Percentiles rank a stretch among this genome's conserved stretches.
Conservation (phyloP, 139 green algal genomes). For the Tetradesmus obliquus region DNA sequence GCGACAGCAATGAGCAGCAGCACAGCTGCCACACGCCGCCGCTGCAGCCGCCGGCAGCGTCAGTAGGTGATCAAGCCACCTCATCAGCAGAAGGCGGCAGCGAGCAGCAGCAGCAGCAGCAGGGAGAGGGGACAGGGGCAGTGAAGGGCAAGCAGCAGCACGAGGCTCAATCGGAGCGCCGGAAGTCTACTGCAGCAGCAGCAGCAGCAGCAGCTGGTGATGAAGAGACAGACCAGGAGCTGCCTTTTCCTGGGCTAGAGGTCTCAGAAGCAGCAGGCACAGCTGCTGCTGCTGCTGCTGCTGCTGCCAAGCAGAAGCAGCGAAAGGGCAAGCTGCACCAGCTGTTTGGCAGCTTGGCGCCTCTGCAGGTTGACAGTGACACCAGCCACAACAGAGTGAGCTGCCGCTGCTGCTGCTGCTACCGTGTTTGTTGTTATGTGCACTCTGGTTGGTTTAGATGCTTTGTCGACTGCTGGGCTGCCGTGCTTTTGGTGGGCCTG, state of each 20-base stretch:
- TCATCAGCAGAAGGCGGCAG: not conserved
- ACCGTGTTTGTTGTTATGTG: too few species aligned
- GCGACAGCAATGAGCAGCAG: not conserved
- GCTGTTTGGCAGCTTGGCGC: not conserved
- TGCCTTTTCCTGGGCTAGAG: not conserved
- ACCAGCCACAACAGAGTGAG: not conserved
- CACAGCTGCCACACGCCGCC: not conserved
- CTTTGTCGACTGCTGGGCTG: too few species aligned
- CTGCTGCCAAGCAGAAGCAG: not conserved
- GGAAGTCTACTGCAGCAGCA: not conserved
- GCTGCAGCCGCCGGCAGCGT: not conserved
- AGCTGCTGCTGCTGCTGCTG: not conserved
- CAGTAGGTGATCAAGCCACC: not conserved
- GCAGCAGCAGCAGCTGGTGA: not conserved
- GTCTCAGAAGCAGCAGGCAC: conserved; percentile 15
- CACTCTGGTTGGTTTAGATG: too few species aligned
- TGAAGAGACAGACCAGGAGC: not conserved
- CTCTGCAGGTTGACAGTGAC: not conserved
- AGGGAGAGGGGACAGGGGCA: not conserved
- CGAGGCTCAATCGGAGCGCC: not conserved
- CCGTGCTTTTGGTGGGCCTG: too few species aligned
- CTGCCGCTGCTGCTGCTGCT: not conserved
- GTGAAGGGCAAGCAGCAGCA: not conserved
- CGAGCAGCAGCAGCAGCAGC: not conserved
- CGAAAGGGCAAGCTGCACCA: not conserved